Evolutionary conservation across 2,329 filamentous ascomycete genomes (phyloP).

Genomic region (Cladosporium colombiae): DNA sequence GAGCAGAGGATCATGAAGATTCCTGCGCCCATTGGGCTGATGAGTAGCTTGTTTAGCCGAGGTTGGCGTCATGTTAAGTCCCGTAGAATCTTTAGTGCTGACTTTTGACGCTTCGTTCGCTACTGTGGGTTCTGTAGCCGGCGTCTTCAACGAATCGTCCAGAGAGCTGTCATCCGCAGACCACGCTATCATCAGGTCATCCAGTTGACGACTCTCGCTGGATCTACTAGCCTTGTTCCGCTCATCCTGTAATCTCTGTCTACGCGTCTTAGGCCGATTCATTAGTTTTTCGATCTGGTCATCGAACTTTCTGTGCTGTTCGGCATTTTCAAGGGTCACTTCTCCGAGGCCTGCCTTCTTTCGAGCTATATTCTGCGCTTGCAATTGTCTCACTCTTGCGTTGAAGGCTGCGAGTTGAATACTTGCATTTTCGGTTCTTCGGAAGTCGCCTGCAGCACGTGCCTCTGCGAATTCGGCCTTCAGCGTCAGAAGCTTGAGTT

Average conservation of each 20-base stretch:
- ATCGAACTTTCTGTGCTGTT: background rate
- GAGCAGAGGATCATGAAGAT: background rate
- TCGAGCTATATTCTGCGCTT: background rate
- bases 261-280: background rate
- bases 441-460: background rate
- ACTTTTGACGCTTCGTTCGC: background rate
- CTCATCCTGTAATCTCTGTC: background rate
- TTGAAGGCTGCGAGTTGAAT: background rate
- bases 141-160: background rate
- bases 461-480: background rate
- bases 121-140: background rate
- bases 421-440: rapidly evolving
- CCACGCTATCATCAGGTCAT: background rate
- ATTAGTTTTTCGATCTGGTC: background rate
- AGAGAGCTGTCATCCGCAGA: background rate
- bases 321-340: background rate
- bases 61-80: background rate
- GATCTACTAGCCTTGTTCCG: background rate
- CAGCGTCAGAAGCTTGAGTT: background rate
- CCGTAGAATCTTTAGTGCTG: background rate
- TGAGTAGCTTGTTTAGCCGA: background rate
- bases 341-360: background rate
- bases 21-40: background rate
- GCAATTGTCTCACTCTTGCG: background rate
- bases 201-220: background rate